phyloP scores from a whole-genome alignment of 768 basidiomycete species.

The Hypsizygus marmoreus region DNA sequence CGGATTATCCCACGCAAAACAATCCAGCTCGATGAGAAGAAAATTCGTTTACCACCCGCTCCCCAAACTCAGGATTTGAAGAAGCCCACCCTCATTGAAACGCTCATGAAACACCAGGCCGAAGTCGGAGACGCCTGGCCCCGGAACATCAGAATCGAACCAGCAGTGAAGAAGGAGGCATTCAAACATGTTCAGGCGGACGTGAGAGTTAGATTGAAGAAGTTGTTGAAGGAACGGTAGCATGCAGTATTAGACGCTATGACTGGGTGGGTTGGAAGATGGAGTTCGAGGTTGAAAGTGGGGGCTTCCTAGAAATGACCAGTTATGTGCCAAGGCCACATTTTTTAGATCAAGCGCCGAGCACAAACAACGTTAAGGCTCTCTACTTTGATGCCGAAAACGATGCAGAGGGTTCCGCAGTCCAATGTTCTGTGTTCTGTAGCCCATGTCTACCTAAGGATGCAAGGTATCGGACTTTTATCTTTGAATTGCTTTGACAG shows the following conservation, averaged over 20 bases:
- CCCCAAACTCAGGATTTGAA: conserved; percentile 37
- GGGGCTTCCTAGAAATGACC: too few relatives aligned
- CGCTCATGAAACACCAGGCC: conserved; percentile 35
- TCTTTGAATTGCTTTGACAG: too few relatives aligned
- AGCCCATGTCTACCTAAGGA: too few relatives aligned
- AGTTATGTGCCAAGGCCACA: too few relatives aligned
- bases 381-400: too few relatives aligned
- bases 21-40: conserved; percentile 28
- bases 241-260: neutral
- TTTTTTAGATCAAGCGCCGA: too few relatives aligned
- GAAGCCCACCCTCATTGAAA: conserved; percentile 35
- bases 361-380: too few relatives aligned
- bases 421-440: too few relatives aligned
- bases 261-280: too few relatives aligned
- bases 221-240: conserved; percentile 45
- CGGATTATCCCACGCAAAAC: conserved; percentile 38
- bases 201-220: conserved; percentile 39
- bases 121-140: conserved; percentile 41
- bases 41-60: conserved; percentile 33
- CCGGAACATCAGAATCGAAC: conserved; percentile 47
- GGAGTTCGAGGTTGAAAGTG: too few relatives aligned
- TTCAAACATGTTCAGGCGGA: conserved; percentile 40
- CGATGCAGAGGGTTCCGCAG: too few relatives aligned
- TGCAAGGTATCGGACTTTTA: too few relatives aligned
- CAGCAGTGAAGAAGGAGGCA: conserved; percentile 40